Evolutionary conservation across 73 alveolate species (phyloP).

Genomic region (Paraurostyla sp.): DNA sequence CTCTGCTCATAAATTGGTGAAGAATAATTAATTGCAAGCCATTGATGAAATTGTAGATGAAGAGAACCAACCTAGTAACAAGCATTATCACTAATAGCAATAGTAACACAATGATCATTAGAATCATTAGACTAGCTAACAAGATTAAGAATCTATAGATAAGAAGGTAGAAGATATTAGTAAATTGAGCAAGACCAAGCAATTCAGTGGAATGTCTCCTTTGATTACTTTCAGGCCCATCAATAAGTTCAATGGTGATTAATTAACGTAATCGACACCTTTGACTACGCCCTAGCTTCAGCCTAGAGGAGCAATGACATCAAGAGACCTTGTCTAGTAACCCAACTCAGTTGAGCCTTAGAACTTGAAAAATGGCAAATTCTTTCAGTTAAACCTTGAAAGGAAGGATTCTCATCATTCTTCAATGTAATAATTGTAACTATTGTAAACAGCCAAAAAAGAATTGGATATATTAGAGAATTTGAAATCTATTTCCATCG

Average conservation of each 20-base stretch:
- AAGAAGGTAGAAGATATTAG: slow-evolving; percentile 13
- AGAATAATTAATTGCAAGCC: no score
- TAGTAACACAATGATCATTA: not conserved
- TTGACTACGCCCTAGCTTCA: not conserved
- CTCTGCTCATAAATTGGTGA: not conserved
- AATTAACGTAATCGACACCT: not conserved
- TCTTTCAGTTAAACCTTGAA: not conserved
- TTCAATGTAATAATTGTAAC: not conserved
- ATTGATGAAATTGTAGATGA: no score
- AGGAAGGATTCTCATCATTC: not conserved
- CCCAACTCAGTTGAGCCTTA: no score
- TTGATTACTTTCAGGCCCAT: slow-evolving; percentile 4
- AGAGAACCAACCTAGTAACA: no score
- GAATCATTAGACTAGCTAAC: no score
- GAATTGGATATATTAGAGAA: slow-evolving; percentile 57
- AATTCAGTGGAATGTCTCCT: slow-evolving; percentile 41
- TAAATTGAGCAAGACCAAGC: not conserved
- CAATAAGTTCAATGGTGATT: slow-evolving; percentile 3
- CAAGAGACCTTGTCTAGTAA: no score
- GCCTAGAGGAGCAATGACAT: slow-evolving; percentile 22
- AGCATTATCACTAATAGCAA: not conserved
- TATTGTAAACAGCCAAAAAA: slow-evolving; percentile 15
- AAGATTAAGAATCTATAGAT: not conserved
- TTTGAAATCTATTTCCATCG: slow-evolving; percentile 27
- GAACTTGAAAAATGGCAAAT: not conserved